These are phyloP conservation scores for Solanum corneliomulleri DNA, from an alignment of 257 asterid species.

Conservation along the genomic window DNA sequence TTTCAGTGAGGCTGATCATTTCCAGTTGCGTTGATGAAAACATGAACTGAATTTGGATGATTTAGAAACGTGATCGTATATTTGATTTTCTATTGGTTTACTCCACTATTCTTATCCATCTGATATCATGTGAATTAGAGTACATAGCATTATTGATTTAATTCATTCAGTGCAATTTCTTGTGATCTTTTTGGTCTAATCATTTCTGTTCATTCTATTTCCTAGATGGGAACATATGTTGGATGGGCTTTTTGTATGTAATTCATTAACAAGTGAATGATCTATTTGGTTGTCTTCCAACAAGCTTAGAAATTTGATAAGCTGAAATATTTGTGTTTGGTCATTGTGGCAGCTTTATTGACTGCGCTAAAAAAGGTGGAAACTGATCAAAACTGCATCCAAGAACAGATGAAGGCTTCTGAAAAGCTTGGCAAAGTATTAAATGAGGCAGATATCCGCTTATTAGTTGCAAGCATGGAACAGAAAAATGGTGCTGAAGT, in stretches of 20 bases:
- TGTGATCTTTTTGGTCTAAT: background rate
- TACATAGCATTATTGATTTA: background rate
- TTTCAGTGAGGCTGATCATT: background rate
- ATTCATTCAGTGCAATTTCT: background rate
- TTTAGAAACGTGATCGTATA: background rate
- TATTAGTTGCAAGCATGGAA: slow-evolving; percentile 32
- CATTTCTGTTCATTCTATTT: background rate
- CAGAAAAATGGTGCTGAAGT: slow-evolving; percentile 43
- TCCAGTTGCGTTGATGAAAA: background rate
- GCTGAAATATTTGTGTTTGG: background rate
- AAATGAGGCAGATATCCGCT: slow-evolving; percentile 63
- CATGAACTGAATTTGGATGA: background rate
- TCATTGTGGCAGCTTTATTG: slow-evolving; percentile 44
- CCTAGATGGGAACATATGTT: background rate
- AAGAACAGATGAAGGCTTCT: slow-evolving; percentile 59
- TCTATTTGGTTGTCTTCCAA: background rate
- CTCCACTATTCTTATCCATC: background rate
- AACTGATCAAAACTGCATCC: slow-evolving; percentile 24
- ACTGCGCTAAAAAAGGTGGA: slow-evolving; percentile 43
- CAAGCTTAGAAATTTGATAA: background rate
- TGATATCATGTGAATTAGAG: background rate
- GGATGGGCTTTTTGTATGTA: background rate
- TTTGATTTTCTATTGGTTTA: background rate
- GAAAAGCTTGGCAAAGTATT: slow-evolving; percentile 56
- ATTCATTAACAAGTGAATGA: background rate